These are phyloP conservation scores for Symbiodinium natans DNA, from an alignment of 73 alveolate species.

Conservation along the genomic window DNA sequence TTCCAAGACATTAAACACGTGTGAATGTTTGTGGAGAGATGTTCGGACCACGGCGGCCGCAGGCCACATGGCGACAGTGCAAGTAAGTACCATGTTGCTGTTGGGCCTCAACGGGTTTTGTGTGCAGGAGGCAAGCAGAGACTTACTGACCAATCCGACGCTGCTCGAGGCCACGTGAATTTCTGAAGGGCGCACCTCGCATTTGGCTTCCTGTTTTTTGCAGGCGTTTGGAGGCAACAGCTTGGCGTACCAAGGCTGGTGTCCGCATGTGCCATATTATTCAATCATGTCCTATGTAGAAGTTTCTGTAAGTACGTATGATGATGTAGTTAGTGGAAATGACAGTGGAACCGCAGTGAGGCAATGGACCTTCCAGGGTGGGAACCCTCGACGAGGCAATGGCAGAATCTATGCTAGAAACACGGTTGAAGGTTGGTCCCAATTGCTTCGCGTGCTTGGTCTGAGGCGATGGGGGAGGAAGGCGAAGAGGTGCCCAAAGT, in stretches of 20 bases:
- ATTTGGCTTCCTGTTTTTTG: neutral
- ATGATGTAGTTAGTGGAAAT: no score
- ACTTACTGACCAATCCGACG: constrained; percentile 47
- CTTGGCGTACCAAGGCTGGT: constrained; percentile 34
- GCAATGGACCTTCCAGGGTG: neutral
- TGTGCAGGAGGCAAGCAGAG: constrained; percentile 15
- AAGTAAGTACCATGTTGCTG: neutral
- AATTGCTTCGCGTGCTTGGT: neutral
- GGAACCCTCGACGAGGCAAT: constrained; percentile 27
- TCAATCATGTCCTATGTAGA: no score
- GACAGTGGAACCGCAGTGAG: neutral
- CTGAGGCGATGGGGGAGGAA: constrained; percentile 9
- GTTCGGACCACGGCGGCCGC: constrained; percentile 42
- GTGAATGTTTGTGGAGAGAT: neutral
- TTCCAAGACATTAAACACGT: no score
- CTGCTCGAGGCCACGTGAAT: constrained; percentile 8
- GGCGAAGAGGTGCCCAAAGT: constrained; percentile 55
- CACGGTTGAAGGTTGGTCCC: no score
- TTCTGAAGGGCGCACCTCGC: neutral
- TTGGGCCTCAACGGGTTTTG: neutral
- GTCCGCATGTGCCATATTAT: no score
- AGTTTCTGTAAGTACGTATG: no score
- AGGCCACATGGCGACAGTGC: neutral
- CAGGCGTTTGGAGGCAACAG: constrained; percentile 76
- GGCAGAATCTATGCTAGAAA: no score